Evolutionary conservation across 441 rosid species (phyloP).

Genomic region (Eutrema salsugineum): DNA sequence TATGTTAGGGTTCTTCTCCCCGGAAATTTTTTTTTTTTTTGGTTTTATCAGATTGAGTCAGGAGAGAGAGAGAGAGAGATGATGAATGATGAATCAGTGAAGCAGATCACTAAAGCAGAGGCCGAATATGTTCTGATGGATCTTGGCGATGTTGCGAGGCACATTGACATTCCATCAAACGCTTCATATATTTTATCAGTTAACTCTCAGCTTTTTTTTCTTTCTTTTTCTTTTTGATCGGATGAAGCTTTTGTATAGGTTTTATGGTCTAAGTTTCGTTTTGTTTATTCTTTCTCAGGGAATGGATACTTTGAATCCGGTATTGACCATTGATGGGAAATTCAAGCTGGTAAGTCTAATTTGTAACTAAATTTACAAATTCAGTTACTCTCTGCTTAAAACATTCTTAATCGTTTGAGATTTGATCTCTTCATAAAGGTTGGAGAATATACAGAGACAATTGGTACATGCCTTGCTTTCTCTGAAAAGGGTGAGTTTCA

Average conservation of each 20-base stretch:
- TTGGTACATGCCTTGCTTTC: slow-evolving; percentile 34
- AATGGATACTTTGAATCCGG: slow-evolving; percentile 2
- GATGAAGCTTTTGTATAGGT: background rate
- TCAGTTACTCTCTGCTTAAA: too few species aligned
- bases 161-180: slow-evolving; percentile 29
- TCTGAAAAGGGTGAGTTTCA: slow-evolving; percentile 26
- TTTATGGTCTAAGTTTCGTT: background rate
- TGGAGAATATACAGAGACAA: slow-evolving; percentile 29
- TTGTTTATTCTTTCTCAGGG: background rate
- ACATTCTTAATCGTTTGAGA: background rate
- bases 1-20: background rate
- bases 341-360: slow-evolving; percentile 1
- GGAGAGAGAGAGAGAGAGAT: slow-evolving; percentile 2
- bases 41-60: background rate
- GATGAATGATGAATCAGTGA: slow-evolving; percentile 20
- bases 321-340: background rate
- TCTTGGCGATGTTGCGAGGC: slow-evolving; percentile 30
- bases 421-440: background rate
- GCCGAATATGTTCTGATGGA: slow-evolving; percentile 30
- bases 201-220: background rate
- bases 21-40: too few species aligned
- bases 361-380: background rate
- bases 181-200: slow-evolving; percentile 31
- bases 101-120: background rate
- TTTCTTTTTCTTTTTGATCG: background rate